Evolutionary conservation across 202 grass and related monocot genomes (phyloP).

Genomic region (Cymbopogon flexuosus): DNA sequence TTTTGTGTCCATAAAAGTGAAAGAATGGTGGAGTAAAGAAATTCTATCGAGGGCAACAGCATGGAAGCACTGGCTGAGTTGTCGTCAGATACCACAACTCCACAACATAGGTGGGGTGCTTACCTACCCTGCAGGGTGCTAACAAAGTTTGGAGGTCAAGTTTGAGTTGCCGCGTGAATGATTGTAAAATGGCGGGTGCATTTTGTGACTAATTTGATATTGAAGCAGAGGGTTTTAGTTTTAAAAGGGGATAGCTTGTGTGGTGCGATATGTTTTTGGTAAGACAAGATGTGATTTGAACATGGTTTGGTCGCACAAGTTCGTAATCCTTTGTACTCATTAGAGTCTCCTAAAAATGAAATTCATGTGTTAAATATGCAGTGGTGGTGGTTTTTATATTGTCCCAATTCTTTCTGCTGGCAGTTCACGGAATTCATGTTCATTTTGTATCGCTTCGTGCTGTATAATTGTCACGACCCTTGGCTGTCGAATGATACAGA

Average conservation of each 20-base stretch:
- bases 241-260: conserved; percentile 17
- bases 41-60: neutral
- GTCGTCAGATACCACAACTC: neutral
- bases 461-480: neutral
- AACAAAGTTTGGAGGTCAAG: conserved; percentile 28
- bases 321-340: neutral
- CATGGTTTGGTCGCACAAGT: neutral
- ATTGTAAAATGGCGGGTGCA: neutral
- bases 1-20: conserved; percentile 51
- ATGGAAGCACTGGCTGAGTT: neutral
- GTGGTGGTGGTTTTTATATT: neutral
- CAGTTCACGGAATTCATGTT: neutral
- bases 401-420: neutral
- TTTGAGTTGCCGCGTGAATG: conserved; percentile 27
- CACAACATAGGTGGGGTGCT: neutral
- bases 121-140: conserved; percentile 25
- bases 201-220: neutral
- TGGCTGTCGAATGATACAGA: no score
- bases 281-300: neutral
- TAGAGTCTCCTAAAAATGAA: neutral
- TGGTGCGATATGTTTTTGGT: neutral
- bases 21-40: neutral
- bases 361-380: neutral
- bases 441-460: neutral
- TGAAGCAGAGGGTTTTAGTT: conserved; percentile 39